Evolutionary conservation across 1,139 yeast species (phyloP), one percentile per base, ranked within the genome.

Genomic region (Taphrina flavorubra): DNA sequence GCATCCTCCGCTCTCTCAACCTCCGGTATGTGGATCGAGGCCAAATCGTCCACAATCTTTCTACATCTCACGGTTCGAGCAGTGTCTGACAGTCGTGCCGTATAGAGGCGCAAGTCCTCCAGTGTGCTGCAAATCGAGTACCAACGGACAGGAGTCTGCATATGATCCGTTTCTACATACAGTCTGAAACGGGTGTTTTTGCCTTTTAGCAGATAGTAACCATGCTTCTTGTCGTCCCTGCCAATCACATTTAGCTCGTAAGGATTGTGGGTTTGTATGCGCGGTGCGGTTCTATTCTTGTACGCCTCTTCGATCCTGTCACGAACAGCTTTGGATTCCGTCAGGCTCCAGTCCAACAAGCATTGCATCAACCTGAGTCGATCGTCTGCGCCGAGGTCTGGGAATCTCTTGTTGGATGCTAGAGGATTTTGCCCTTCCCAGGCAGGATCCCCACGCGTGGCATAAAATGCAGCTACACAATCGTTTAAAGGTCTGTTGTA

Each of bases 101-200:
- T 70, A 44, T 78, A 72, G 11, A 55, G 51, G 18, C 71, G 71
- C 1, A 78, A 70, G 58, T 77, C 79, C 5, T 72, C 74, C 11
- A 72, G 69, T 16, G 70, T 65, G 36, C 76, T 73, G 2, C 80
- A 81, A 2, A 79, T 75, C 0, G 79, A 73, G 34, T 69, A 70
- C 81, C 81, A 79, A 40, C 72, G 72, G 1, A 77, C 79, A 1
- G 71, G 63, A 31, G 74, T 58, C 58, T 77, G 69, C 25, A 73
- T 71, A 13, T 78, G 76, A 68, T 78, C 78, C 7, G 79, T 73
- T 70, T 78, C 76, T 8, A 73, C 71, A 71, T 77, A 79, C 1
- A 79, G 70, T 3, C 81, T 67, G 72, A 79, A 78, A 18, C 72
- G 55, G 14, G 74, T 71, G 34, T 70, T 57, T 34, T 25, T 37